A percentile compares a stretch with the other conserved stretches of the same genome.
phyloP scores from a whole-genome alignment of 2,329 filamentous ascomycete species.

The Cryphonectria japonica region DNA sequence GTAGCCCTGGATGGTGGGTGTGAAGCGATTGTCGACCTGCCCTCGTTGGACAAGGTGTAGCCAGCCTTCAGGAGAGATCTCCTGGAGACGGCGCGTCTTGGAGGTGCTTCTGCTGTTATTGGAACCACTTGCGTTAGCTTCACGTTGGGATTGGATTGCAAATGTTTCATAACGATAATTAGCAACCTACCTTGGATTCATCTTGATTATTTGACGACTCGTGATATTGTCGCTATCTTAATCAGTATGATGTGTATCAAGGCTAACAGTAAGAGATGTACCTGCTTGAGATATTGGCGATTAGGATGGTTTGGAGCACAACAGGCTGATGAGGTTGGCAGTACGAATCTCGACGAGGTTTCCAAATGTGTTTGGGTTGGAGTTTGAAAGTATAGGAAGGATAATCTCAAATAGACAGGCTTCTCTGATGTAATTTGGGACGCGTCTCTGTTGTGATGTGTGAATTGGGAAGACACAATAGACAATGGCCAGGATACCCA shows the following conservation, averaged over 20 bases:
- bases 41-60: not conserved
- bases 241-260: not conserved
- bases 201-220: too few relatives aligned
- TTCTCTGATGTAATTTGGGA: not conserved
- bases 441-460: not conserved
- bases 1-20: not conserved
- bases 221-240: not conserved
- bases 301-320: not conserved
- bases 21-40: not conserved
- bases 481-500: not conserved
- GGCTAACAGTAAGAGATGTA: not conserved
- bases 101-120: not conserved
- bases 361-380: not conserved
- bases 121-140: not conserved
- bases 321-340: too few relatives aligned
- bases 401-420: not conserved
- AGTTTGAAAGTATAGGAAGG: not conserved
- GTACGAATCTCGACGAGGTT: too few relatives aligned
- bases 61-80: not conserved
- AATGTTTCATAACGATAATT: too few relatives aligned
- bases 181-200: too few relatives aligned
- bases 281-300: not conserved
- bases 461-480: not conserved
- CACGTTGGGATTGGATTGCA: not conserved
- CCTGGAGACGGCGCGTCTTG: not conserved